phyloP scores from a whole-genome alignment of 2,329 filamentous ascomycete genomes.

The Aspergillus puulaauensis region DNA sequence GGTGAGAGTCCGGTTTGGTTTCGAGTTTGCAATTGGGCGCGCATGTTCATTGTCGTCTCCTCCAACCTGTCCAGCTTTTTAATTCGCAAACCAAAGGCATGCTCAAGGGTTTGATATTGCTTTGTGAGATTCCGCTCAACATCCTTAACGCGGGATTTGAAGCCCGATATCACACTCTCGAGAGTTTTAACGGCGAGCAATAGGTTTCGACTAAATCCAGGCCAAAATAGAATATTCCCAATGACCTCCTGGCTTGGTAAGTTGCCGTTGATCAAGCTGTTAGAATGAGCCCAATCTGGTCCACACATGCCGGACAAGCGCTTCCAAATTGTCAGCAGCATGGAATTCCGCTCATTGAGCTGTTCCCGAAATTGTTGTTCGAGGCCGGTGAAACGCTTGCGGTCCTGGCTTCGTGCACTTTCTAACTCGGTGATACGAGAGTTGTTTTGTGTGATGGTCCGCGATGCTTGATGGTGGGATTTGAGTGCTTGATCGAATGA shows the following conservation, averaged over 20 bases:
- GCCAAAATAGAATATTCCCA: conserved; percentile 70
- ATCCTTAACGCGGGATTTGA: conserved; percentile 74
- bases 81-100: conserved; percentile 72
- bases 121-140: conserved; percentile 90
- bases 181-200: conserved; percentile 83
- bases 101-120: conserved; percentile 84
- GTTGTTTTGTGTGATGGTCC: conserved; percentile 82
- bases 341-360: conserved; percentile 81
- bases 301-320: conserved; percentile 82
- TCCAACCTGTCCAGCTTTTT: conserved; percentile 89
- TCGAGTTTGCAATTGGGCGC: conserved; percentile 32
- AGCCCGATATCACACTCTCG: conserved; percentile 74
- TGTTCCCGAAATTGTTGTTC: conserved; percentile 85
- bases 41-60: conserved; percentile 67
- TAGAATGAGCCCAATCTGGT: conserved; percentile 85
- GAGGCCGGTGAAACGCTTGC: conserved; percentile 70
- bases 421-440: conserved; percentile 84
- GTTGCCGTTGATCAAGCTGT: conserved; percentile 84
- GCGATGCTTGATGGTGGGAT: conserved; percentile 81
- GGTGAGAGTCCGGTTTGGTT: conserved; percentile 39
- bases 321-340: conserved; percentile 88
- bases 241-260: conserved; percentile 84
- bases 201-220: conserved; percentile 87
- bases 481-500: conserved; percentile 87
- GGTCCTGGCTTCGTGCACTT: conserved; percentile 72